These are phyloP conservation scores for Sutorius australiensis DNA, from an alignment of 768 basidiomycete species.

Conservation along the genomic window DNA sequence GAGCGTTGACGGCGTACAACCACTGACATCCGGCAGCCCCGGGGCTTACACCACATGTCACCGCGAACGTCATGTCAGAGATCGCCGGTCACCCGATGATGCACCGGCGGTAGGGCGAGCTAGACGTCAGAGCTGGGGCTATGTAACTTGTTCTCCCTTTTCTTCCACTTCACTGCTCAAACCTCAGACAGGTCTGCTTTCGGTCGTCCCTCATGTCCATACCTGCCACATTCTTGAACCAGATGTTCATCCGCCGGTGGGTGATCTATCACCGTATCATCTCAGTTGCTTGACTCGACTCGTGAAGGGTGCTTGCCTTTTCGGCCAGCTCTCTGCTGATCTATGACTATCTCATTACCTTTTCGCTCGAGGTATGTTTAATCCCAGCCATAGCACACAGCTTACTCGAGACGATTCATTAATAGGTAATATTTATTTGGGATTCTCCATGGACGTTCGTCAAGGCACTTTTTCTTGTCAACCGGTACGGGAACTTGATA, in stretches of 20 bases:
- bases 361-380: conserved; percentile 24
- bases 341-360: conserved; percentile 27
- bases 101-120: too few species aligned
- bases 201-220: conserved; percentile 6
- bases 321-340: conserved; percentile 22
- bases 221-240: conserved; percentile 1
- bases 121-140: too few species aligned
- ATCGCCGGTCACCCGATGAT: too few species aligned
- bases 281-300: not conserved
- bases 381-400: too few species aligned
- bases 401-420: not conserved
- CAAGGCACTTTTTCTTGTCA: conserved; percentile 14
- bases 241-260: conserved; percentile 20
- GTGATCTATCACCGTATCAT: not conserved
- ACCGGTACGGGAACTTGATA: conserved; percentile 16
- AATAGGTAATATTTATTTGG: conserved; percentile 20
- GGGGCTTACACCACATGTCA: too few species aligned
- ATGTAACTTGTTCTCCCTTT: not conserved
- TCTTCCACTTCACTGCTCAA: not conserved
- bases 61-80: too few species aligned
- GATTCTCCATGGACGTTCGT: conserved; percentile 9
- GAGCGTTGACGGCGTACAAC: too few species aligned
- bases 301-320: conserved; percentile 6
- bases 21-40: too few species aligned
- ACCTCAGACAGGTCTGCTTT: not conserved